Percentiles rank a stretch among this genome's conserved stretches.
These are phyloP conservation scores for Thalassiosira ordinaria DNA, from an alignment of 352 stramenopile species.

Conservation along the genomic window DNA sequence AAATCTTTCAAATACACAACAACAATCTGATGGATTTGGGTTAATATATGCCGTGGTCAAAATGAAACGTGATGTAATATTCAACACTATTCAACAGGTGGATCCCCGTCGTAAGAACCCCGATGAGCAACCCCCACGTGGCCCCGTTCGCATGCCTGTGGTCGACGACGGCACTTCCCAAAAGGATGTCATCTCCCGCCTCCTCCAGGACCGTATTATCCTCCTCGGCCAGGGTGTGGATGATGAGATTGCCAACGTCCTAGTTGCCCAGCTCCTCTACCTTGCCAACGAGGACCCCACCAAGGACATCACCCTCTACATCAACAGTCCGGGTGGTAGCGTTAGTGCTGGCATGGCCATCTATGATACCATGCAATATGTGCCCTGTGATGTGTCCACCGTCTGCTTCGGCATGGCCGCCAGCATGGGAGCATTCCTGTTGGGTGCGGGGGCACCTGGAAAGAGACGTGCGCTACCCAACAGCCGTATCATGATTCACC, in stretches of 20 bases:
- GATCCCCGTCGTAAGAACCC: conserved; percentile 51
- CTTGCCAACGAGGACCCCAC: conserved; percentile 93
- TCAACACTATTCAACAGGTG: conserved; percentile 19
- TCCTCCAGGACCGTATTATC: conserved; percentile 87
- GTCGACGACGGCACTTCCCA: conserved; percentile 47
- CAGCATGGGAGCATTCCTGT: conserved; percentile 94
- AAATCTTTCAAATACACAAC: neutral
- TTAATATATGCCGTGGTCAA: too few relatives aligned
- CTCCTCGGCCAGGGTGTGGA: conserved; percentile 85
- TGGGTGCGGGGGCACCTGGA: conserved; percentile 90
- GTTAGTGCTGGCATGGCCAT: conserved; percentile 96
- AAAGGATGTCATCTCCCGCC: conserved; percentile 77
- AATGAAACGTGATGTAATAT: too few relatives aligned
- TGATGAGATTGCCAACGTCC: conserved; percentile 88
- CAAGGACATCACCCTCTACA: conserved; percentile 99
- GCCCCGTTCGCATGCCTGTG: conserved; percentile 41
- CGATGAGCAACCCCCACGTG: conserved; percentile 27
- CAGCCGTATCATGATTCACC: conserved; percentile 94
- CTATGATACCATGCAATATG: conserved; percentile 99
- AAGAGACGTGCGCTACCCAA: conserved; percentile 85
- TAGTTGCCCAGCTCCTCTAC: conserved; percentile 89
- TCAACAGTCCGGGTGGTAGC: conserved; percentile 97
- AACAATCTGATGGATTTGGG: neutral
- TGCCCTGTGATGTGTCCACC: conserved; percentile 92
- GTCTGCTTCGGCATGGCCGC: conserved; percentile 92